phyloP scores from a whole-genome alignment of 805 yeast species.

The Lachancea sp. region DNA sequence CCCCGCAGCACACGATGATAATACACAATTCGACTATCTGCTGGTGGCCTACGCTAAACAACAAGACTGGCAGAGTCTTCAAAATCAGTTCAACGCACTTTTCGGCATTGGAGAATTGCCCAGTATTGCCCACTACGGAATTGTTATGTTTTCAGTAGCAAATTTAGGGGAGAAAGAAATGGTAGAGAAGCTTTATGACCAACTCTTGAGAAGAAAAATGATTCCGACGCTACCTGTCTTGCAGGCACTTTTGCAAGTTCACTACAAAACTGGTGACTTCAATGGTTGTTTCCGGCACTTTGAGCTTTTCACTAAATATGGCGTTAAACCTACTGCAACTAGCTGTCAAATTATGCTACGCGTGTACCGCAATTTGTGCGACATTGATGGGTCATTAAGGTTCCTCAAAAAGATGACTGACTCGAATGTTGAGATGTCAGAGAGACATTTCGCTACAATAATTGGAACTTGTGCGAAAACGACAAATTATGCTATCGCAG shows the following conservation, averaged over 20 bases:
- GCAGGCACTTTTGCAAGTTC: conserved; percentile 24
- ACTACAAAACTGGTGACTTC: conserved; percentile 22
- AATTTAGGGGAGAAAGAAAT: conserved; percentile 40
- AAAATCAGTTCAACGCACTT: conserved; percentile 48
- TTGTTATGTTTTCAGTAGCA: conserved; percentile 57
- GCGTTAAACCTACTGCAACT: conserved; percentile 23
- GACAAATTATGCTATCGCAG: conserved; percentile 26
- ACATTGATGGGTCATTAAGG: conserved; percentile 30
- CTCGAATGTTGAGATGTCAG: conserved; percentile 16
- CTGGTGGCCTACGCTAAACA: conserved; percentile 41
- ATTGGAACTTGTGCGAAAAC: conserved; percentile 25
- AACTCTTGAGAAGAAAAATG: conserved; percentile 41
- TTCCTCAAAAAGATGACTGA: conserved; percentile 27
- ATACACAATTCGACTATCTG: conserved; percentile 42
- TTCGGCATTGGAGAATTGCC: conserved; percentile 52
- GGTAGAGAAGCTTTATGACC: conserved; percentile 45
- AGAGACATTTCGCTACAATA: conserved; percentile 23
- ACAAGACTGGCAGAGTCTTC: conserved; percentile 50
- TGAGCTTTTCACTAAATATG: conserved; percentile 27
- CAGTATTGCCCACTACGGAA: conserved; percentile 47
- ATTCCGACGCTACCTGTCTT: conserved; percentile 37
- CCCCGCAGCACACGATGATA: conserved; percentile 39
- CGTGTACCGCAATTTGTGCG: conserved; percentile 21
- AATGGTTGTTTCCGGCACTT: conserved; percentile 26
- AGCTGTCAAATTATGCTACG: conserved; percentile 28